phyloP scores from a whole-genome alignment of 495 filamentous ascomycete genomes.

The Lasiosphaeria hispida region DNA sequence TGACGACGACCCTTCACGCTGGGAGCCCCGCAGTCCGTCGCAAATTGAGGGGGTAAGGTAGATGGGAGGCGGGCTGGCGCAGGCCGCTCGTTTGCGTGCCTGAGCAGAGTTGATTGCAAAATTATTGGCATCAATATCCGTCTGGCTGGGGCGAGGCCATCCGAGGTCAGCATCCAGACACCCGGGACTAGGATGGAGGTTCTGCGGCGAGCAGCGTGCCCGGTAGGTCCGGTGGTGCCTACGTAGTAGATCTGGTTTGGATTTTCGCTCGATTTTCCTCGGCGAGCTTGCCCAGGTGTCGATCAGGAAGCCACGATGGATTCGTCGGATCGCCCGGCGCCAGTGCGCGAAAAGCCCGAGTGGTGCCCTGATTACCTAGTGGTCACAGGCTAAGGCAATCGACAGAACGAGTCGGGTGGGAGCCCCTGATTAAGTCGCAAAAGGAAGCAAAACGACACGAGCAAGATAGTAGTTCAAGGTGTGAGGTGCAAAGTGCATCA shows the following conservation, averaged over 20 bases:
- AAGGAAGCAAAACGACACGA: background rate
- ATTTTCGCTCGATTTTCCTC: slow-evolving; percentile 3
- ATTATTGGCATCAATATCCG: slow-evolving; percentile 12
- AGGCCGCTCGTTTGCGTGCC: slow-evolving; percentile 5
- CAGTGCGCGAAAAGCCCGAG: background rate
- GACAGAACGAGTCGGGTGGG: too few species aligned
- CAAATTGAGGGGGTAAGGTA: background rate
- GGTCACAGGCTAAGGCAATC: too few species aligned
- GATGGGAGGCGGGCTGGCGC: too few species aligned
- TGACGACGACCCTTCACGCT: too few species aligned
- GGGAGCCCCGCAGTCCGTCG: background rate
- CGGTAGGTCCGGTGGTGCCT: background rate
- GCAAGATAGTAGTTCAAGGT: background rate
- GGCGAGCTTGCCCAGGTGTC: background rate
- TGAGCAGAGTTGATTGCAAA: slow-evolving; percentile 7
- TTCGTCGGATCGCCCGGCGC: slow-evolving; percentile 2
- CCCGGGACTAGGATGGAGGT: background rate
- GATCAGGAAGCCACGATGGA: background rate
- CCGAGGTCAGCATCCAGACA: background rate
- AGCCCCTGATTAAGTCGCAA: background rate
- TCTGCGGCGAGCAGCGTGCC: background rate
- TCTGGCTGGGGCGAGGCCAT: background rate
- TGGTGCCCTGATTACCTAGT: background rate
- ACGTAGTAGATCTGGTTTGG: slow-evolving; percentile 1
- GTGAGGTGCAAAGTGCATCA: background rate